Percentiles rank a stretch among this genome's conserved stretches.
Conservation (phyloP, 352 stramenopile genomes). For the Phytophthora pinifolia region DNA sequence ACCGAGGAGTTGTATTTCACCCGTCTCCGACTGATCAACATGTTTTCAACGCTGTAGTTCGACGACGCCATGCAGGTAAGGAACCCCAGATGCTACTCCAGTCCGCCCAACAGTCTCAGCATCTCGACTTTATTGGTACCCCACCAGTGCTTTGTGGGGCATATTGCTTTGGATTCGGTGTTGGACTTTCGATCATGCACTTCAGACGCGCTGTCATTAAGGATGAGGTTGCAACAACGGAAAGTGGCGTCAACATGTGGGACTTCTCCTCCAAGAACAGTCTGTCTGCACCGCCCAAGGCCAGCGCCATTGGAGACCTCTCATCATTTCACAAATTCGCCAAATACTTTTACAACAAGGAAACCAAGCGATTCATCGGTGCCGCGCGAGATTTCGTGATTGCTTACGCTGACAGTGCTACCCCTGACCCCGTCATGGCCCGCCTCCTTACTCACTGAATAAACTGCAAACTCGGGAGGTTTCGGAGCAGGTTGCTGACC, state of each 20-base stretch:
- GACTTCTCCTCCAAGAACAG: constrained; percentile 7
- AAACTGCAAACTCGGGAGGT: constrained; percentile 12
- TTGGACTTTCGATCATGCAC: constrained; percentile 16
- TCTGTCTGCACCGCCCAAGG: not conserved
- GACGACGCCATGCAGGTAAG: constrained; percentile 12
- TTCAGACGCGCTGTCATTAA: not conserved
- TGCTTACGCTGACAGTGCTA: not conserved
- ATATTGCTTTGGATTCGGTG: constrained; percentile 14
- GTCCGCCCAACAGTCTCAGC: constrained; percentile 6
- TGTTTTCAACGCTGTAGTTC: not conserved
- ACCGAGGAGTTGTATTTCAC: not conserved
- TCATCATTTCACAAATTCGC: constrained; percentile 13
- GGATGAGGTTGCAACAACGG: constrained; percentile 4
- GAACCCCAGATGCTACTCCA: constrained; percentile 12
- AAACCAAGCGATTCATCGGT: constrained; percentile 5
- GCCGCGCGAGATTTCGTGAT: constrained; percentile 4
- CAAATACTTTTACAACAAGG: constrained; percentile 21
- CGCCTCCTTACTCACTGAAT: constrained; percentile 11
- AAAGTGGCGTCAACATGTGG: constrained; percentile 9
- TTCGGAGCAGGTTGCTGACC: not conserved
- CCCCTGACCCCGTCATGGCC: not conserved
- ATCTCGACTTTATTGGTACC: constrained; percentile 13
- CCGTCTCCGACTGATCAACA: constrained; percentile 1
- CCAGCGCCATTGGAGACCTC: not conserved
- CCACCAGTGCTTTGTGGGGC: not conserved